Evolutionary conservation across 2,329 filamentous ascomycete genomes (phyloP).

Genomic region (Pseudopithomyces chartarum): DNA sequence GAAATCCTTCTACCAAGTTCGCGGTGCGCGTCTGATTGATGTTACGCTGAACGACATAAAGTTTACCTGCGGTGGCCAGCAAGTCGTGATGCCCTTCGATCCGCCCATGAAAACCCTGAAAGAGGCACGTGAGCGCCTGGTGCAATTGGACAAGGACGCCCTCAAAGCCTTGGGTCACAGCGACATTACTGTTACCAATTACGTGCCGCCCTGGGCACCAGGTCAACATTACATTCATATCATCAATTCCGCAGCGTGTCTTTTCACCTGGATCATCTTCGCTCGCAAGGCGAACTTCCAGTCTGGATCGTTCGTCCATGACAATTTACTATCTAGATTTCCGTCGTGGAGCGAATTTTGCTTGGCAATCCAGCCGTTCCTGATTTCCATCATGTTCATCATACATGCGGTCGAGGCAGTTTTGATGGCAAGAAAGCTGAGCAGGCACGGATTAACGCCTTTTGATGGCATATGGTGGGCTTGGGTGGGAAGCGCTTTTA

Average conservation of each 20-base stretch:
- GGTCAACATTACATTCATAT: conserved; percentile 49
- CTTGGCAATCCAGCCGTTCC: conserved; percentile 61
- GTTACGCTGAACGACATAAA: conserved; percentile 68
- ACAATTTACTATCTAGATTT: conserved; percentile 51
- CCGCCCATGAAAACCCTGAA: conserved; percentile 72
- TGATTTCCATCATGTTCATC: conserved; percentile 64
- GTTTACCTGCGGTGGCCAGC: conserved; percentile 59
- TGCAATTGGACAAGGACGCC: conserved; percentile 71
- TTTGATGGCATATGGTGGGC: conserved; percentile 57
- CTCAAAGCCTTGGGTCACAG: conserved; percentile 65
- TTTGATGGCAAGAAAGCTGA: conserved; percentile 54
- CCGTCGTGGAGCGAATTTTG: conserved; percentile 65
- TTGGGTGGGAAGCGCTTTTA: conserved; percentile 58
- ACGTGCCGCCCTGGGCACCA: conserved; percentile 52
- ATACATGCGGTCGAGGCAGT: conserved; percentile 71
- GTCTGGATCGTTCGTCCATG: conserved; percentile 40
- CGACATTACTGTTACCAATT: conserved; percentile 60
- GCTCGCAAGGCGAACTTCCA: conserved; percentile 36
- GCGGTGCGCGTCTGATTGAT: conserved; percentile 66
- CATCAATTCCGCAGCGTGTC: conserved; percentile 57
- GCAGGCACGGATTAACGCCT: conserved; percentile 57
- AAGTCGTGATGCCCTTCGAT: conserved; percentile 63
- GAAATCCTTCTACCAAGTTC: conserved; percentile 61
- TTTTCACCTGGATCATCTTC: conserved; percentile 36
- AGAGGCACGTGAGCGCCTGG: conserved; percentile 71